These are phyloP conservation scores for Phoma herbarum DNA, from an alignment of 2,329 filamentous ascomycete genomes.

Conservation along the genomic window DNA sequence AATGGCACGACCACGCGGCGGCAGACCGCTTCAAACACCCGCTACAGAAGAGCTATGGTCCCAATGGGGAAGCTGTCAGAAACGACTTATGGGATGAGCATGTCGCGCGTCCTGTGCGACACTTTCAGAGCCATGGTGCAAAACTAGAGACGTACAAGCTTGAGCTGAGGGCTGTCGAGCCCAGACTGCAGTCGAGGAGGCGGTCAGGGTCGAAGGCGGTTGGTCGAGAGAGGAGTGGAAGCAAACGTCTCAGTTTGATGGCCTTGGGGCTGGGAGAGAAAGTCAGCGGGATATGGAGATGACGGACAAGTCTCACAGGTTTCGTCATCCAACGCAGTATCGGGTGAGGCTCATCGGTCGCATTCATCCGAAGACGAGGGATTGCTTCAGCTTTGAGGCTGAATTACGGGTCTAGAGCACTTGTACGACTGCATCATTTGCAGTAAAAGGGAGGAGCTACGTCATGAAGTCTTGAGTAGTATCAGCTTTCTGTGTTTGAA, in stretches of 20 bases:
- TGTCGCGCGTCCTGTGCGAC: conserved; percentile 39
- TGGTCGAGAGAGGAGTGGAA: conserved; percentile 33
- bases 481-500: neutral
- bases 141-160: conserved; percentile 35
- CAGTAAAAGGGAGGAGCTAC: neutral
- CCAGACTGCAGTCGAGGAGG: conserved; percentile 25
- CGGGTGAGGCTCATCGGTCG: neutral
- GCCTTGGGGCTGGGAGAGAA: conserved; percentile 36
- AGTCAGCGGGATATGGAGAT: conserved; percentile 39
- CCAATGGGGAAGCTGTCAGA: conserved; percentile 32
- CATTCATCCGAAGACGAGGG: neutral
- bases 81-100: conserved; percentile 38
- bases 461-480: neutral
- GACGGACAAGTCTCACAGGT: neutral
- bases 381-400: neutral
- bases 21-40: conserved; percentile 44
- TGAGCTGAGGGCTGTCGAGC: conserved; percentile 39
- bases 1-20: conserved; percentile 38
- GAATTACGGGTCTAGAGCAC: neutral
- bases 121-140: conserved; percentile 37
- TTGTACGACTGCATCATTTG: neutral
- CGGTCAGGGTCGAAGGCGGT: conserved; percentile 9
- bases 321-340: neutral
- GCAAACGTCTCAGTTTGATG: conserved; percentile 37
- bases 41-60: conserved; percentile 37